Conservation (phyloP, 1,139 yeast species). For the Schwanniomyces etchellsii region DNA sequence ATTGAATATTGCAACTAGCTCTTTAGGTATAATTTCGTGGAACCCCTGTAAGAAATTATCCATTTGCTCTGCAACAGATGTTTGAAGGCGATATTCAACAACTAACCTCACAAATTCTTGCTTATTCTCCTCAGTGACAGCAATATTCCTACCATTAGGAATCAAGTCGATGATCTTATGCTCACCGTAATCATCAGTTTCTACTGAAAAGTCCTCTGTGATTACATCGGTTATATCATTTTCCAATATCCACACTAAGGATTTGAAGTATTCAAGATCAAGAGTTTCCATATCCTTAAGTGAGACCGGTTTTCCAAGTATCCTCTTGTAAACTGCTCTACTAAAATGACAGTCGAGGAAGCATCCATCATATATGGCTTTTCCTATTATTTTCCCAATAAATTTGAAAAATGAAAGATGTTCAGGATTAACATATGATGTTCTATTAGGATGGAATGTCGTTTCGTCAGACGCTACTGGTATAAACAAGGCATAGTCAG, state of each 20-base stretch:
- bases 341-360: conserved; percentile 93
- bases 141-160: conserved; percentile 75
- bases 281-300: conserved; percentile 93
- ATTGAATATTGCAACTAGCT: conserved; percentile 80
- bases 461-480: conserved; percentile 93
- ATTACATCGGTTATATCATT: conserved; percentile 95
- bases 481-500: conserved; percentile 87
- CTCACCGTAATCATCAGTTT: conserved; percentile 92
- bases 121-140: conserved; percentile 89
- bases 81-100: conserved; percentile 80
- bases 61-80: conserved; percentile 84
- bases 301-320: conserved; percentile 75
- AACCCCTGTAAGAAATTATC: conserved; percentile 82
- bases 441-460: conserved; percentile 92
- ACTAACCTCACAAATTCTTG: conserved; percentile 81
- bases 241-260: conserved; percentile 93
- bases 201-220: conserved; percentile 93
- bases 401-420: conserved; percentile 90
- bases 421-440: conserved; percentile 90
- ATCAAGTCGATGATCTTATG: conserved; percentile 73
- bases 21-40: conserved; percentile 88
- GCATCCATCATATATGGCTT: conserved; percentile 85
- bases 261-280: conserved; percentile 88
- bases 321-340: conserved; percentile 86
- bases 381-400: conserved; percentile 90